A percentile compares a stretch with the other conserved stretches of the same genome.
Evolutionary conservation across 768 basidiomycete species (phyloP).

Genomic region (Leucocoprinus leucothites): DNA sequence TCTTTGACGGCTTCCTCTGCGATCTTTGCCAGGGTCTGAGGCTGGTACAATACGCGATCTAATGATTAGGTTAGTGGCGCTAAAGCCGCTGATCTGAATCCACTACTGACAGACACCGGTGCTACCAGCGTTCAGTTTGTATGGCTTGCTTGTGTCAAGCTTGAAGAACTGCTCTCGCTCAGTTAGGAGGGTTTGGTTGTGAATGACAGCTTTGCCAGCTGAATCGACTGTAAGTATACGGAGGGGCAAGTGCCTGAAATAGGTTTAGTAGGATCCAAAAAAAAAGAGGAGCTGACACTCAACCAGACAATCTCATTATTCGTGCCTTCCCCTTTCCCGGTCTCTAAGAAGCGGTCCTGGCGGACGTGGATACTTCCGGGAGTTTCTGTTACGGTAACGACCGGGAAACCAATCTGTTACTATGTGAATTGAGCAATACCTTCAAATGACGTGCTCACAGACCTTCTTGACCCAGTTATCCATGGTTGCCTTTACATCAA

Average conservation of each 20-base stretch:
- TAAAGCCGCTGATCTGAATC: background rate
- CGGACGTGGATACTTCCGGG: slow-evolving; percentile 69
- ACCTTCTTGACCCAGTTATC: slow-evolving; percentile 89
- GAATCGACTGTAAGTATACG: slow-evolving; percentile 61
- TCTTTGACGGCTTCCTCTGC: slow-evolving; percentile 74
- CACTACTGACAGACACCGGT: slow-evolving; percentile 87
- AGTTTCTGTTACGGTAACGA: slow-evolving; percentile 81
- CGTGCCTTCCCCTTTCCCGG: slow-evolving; percentile 71
- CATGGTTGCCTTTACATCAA: slow-evolving; percentile 80
- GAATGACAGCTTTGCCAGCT: slow-evolving; percentile 53
- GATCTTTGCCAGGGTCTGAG: slow-evolving; percentile 74
- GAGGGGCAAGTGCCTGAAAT: slow-evolving; percentile 76
- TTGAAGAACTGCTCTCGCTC: slow-evolving; percentile 65
- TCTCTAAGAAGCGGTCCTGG: slow-evolving; percentile 92
- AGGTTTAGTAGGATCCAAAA: slow-evolving; percentile 1
- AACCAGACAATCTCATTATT: slow-evolving; percentile 91
- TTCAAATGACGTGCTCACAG: no score
- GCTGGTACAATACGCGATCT: slow-evolving; percentile 87
- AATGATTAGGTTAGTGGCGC: slow-evolving; percentile 1
- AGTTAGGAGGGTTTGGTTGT: slow-evolving; percentile 62
- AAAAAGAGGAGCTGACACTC: slow-evolving; percentile 6
- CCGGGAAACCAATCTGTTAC: slow-evolving; percentile 77
- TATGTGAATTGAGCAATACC: no score
- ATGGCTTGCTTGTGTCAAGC: slow-evolving; percentile 72
- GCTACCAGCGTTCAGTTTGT: slow-evolving; percentile 90